Conservation (phyloP, 805 yeast genomes). For the Zygotorulaspora florentina region DNA sequence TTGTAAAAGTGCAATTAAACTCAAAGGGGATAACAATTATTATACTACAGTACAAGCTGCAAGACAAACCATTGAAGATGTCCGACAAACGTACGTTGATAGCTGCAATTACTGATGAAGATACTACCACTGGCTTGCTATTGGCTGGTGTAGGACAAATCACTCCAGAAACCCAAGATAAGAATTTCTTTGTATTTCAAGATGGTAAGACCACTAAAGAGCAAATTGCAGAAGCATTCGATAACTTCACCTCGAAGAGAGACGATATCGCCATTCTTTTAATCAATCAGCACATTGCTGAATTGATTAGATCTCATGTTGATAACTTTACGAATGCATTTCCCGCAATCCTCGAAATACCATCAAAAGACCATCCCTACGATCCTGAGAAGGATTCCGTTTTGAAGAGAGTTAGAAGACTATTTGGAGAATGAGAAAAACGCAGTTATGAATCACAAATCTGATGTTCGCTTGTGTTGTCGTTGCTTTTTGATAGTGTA, state of each 20-base stretch:
- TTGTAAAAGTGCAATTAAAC: slow-evolving; percentile 7
- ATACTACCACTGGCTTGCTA: slow-evolving; percentile 91
- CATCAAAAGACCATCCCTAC: slow-evolving; percentile 97
- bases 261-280: slow-evolving; percentile 89
- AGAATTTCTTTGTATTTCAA: slow-evolving; percentile 76
- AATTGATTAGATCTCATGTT: slow-evolving; percentile 73
- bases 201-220: slow-evolving; percentile 76
- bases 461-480: background rate
- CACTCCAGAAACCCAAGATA: slow-evolving; percentile 42
- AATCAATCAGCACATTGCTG: slow-evolving; percentile 94
- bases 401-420: slow-evolving; percentile 86
- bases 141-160: slow-evolving; percentile 95
- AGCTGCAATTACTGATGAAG: slow-evolving; percentile 97
- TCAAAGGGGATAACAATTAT: slow-evolving; percentile 1
- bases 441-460: background rate
- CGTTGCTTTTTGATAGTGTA: background rate
- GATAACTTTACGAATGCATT: slow-evolving; percentile 86
- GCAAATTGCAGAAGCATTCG: slow-evolving; percentile 70
- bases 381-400: slow-evolving; percentile 98
- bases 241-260: slow-evolving; percentile 64
- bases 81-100: slow-evolving; percentile 66
- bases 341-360: slow-evolving; percentile 95
- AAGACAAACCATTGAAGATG: slow-evolving; percentile 12
- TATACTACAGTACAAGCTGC: background rate
- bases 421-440: slow-evolving; percentile 74